Evolutionary conservation across 805 yeast genomes (phyloP), one percentile per base, ranked within the genome.

Genomic region (Candida quercuum): DNA sequence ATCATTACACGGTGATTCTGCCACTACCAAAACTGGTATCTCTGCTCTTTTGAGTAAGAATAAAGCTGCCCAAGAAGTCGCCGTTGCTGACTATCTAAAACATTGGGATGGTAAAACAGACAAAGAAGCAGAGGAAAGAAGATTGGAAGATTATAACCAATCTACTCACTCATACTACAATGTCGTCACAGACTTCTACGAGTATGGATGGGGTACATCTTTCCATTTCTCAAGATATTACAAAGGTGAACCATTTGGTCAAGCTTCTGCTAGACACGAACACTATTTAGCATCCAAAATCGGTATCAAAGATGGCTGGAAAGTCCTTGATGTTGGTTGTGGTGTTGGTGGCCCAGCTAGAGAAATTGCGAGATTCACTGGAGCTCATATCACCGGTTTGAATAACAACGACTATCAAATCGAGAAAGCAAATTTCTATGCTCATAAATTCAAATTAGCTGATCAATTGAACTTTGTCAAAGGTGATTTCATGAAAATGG

Each of bases 321-420:
- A 81, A 57, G 99, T 91, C 14, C 74, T 91, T 51, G 99, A 91
- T 60, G 99, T 91, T 40, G 99, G 99, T 33, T 93, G 99, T 71
- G 99, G 99, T 73, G 96, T 91, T 54, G 99, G 99, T 60, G 99
- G 99, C 30, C 99, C 99, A 55, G 97, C 96, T 17, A 83, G 97
- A 64, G 96, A 93, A 69, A 91, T 91, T 56, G 74, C 83, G 43
- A 78, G 96, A 60, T 91, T 91, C 71, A 83, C 98, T 36, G 87
- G 82, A 54, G 82, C 88, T 67, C 68, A 76, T 52, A 72, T 91
- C 59, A 85, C 85, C 45, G 99, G 99, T 36, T 73, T 91, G 54
- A 91, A 91, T 72, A 91, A 93, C 73, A 93, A 93, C 62, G 99
- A 93, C 66, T 93, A 93, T 70, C 95, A 93, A 72, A 83, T 91